Percentiles rank a stretch among this genome's conserved stretches.
Conservation (phyloP, 495 filamentous ascomycete species). For the Hypoxylon perforatum region DNA sequence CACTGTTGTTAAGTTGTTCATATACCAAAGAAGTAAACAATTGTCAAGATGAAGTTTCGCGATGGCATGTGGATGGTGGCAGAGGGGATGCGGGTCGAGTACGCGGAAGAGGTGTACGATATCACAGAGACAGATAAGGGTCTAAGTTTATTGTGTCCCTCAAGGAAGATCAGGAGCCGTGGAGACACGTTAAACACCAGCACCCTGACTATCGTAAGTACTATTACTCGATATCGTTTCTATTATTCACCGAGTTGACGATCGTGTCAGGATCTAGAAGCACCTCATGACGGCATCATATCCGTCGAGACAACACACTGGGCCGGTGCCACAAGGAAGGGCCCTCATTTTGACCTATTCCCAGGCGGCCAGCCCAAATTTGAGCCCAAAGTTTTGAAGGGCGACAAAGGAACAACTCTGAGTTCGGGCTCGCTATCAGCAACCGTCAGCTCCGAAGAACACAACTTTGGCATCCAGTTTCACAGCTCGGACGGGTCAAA, state of each 20-base stretch:
- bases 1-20: not conserved
- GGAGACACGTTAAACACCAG: conserved; percentile 69
- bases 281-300: conserved; percentile 68
- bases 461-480: conserved; percentile 69
- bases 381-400: conserved; percentile 60
- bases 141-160: conserved; percentile 61
- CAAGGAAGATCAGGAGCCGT: conserved; percentile 56
- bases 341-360: conserved; percentile 73
- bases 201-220: conserved; percentile 57
- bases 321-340: conserved; percentile 65
- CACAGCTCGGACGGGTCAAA: conserved; percentile 58
- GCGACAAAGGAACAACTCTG: conserved; percentile 62
- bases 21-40: not conserved
- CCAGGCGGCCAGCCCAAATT: conserved; percentile 60
- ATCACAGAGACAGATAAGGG: conserved; percentile 53
- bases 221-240: not conserved
- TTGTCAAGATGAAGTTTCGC: conserved; percentile 56
- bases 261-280: conserved; percentile 60
- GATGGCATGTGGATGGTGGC: conserved; percentile 65
- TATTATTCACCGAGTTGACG: conserved; percentile 43
- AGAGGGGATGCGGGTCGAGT: conserved; percentile 61
- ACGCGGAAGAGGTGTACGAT: conserved; percentile 65
- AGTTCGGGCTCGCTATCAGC: conserved; percentile 66
- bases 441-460: conserved; percentile 61
- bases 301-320: conserved; percentile 74